These are phyloP conservation scores for Monilinia vaccinii-corymbosi DNA, from an alignment of 2,329 filamentous ascomycete species.

Conservation along the genomic window DNA sequence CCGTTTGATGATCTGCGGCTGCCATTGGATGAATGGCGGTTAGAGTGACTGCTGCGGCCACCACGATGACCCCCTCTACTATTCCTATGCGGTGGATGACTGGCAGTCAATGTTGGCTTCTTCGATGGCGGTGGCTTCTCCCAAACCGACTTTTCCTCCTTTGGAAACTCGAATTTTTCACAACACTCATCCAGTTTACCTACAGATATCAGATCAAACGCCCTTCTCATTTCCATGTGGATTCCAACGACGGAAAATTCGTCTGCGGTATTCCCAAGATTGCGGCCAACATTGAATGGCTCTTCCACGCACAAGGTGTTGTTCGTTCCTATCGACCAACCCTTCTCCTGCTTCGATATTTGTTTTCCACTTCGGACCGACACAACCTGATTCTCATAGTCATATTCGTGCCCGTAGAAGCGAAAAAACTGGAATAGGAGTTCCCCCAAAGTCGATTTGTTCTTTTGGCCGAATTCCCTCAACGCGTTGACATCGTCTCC, in stretches of 20 bases:
- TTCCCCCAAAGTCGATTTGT: slow-evolving; percentile 73
- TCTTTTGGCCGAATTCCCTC: slow-evolving; percentile 63
- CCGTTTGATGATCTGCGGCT: slow-evolving; percentile 28
- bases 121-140: slow-evolving; percentile 47
- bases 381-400: slow-evolving; percentile 76
- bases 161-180: slow-evolving; percentile 79
- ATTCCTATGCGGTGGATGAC: slow-evolving; percentile 43
- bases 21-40: slow-evolving; percentile 23
- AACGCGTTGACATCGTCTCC: slow-evolving; percentile 77
- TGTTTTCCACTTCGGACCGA: slow-evolving; percentile 77
- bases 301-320: slow-evolving; percentile 92
- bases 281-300: slow-evolving; percentile 82
- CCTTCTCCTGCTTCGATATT: slow-evolving; percentile 75
- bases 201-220: slow-evolving; percentile 72
- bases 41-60: slow-evolving; percentile 21
- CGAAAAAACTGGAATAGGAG: slow-evolving; percentile 95
- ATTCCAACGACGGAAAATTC: slow-evolving; percentile 89
- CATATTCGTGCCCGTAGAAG: slow-evolving; percentile 86
- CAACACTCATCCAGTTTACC: slow-evolving; percentile 77
- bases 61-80: slow-evolving; percentile 25
- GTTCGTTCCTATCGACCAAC: slow-evolving; percentile 71
- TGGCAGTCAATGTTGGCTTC: slow-evolving; percentile 41
- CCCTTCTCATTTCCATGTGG: slow-evolving; percentile 79
- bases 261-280: slow-evolving; percentile 92
- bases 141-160: slow-evolving; percentile 51